Conservation (phyloP, 73 alveolate species). For the Symbiodinium natans region DNA sequence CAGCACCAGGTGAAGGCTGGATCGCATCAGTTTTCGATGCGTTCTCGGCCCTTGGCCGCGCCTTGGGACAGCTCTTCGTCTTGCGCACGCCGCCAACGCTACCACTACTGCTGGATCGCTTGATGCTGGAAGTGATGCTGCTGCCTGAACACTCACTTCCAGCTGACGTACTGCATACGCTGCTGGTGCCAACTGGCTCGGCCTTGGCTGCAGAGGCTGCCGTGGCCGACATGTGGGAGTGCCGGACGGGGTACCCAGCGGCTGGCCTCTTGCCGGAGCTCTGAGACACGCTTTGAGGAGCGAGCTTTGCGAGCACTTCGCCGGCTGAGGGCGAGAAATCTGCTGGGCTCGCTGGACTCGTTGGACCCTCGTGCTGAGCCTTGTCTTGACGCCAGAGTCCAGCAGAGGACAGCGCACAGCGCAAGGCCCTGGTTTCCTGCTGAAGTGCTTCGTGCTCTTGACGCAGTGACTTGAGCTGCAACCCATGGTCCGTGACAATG, state of each 20-base stretch:
- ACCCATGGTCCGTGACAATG: background rate
- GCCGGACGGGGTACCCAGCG: background rate
- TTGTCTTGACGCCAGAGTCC: background rate
- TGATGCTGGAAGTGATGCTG: background rate
- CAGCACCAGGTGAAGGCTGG: background rate
- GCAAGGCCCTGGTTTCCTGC: constrained; percentile 1
- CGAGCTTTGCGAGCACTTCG: background rate
- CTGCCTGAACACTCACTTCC: background rate
- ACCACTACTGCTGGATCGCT: background rate
- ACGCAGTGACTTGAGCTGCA: background rate
- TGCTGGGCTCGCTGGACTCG: background rate
- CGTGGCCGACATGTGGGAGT: no score
- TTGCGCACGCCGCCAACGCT: background rate
- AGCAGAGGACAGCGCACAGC: background rate
- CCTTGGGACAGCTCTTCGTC: constrained; percentile 3
- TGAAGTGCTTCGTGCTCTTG: background rate
- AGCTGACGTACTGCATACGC: background rate
- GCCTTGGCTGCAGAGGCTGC: background rate
- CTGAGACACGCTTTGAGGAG: background rate
- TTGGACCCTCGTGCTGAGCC: background rate
- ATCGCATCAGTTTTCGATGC: background rate
- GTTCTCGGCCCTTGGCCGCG: background rate
- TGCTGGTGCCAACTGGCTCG: background rate
- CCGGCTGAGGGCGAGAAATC: background rate
- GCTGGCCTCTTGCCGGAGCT: background rate